Base-by-base conservation (phyloP, 345 rosid species). In the Noccaea caerulescens region DNA sequence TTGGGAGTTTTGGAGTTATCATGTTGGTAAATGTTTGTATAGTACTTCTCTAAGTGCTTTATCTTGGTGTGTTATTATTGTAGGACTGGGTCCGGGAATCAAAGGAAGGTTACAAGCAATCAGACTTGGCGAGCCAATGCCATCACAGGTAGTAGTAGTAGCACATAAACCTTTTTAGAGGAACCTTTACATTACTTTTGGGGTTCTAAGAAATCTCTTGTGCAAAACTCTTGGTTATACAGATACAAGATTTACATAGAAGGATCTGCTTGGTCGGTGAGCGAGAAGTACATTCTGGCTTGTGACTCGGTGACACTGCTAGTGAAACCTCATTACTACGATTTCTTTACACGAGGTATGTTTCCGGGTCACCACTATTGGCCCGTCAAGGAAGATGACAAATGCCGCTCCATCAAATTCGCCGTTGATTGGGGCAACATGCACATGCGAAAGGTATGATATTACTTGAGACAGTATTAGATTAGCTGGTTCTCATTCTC, bases 261-360 rank as follows among this genome's bases (percentile, higher is more conserved):
- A 81, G 95, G 97, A 33, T 82, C 88, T 0, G 95, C 91, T 0
- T 91, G 95, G 97, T 91, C 97, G 0, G 95, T 91, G 55, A 88
- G 95, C 47, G 88, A 91, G 75, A 91, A 91, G 77, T 91, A 91
- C 73, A 91, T 88, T 64, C 80, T 91, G n/a, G 89, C 97, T 38
- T 91, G 97, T 60, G 88, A 91, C 71, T 87, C 97, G 4, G 80
- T 85, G 23, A 76, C 97, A 9, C 74, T 91, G 5, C 23, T 85
- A 1, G 95, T 91, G 30, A 84, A 76, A 12, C 95, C 93, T 51
- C 85, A 71, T 50, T 88, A 84, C 68, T 84, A 80, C 6, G 97
- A 88, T 62, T 88, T 88, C 79, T 88, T 83, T 85, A 83, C 91
- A 1, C 80, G 95, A 78, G 80, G 91, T 55, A 80, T 91, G 80